These are phyloP conservation scores for Phytophthora europaea DNA, from an alignment of 352 stramenopile species.

Conservation along the genomic window DNA sequence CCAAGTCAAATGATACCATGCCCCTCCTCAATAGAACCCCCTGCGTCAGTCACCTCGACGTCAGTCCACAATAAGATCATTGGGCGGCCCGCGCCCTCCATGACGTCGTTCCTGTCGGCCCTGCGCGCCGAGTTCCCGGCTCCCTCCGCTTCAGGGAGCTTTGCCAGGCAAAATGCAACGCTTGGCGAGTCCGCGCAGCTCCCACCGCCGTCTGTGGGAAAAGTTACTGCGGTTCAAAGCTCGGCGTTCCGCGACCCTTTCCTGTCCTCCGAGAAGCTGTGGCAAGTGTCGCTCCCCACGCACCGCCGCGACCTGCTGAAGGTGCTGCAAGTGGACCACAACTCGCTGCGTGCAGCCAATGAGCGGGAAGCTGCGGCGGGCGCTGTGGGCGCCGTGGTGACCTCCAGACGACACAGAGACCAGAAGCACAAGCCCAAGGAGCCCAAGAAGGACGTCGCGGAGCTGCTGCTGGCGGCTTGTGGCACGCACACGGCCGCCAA, in stretches of 20 bases:
- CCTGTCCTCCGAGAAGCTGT: constrained; percentile 36
- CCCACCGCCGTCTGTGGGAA: background rate
- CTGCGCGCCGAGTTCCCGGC: constrained; percentile 41
- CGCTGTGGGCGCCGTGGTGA: constrained; percentile 63
- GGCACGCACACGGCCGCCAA: constrained; percentile 43
- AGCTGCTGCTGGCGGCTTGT: constrained; percentile 61
- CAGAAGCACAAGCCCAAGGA: constrained; percentile 36
- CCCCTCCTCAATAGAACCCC: constrained; percentile 23
- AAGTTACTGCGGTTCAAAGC: constrained; percentile 14
- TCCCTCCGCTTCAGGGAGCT: background rate
- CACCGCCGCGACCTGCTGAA: constrained; percentile 48
- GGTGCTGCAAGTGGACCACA: constrained; percentile 71
- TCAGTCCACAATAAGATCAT: constrained; percentile 20
- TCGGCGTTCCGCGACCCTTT: constrained; percentile 51
- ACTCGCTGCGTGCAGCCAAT: constrained; percentile 55
- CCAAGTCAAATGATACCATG: constrained; percentile 1
- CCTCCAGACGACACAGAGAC: constrained; percentile 31
- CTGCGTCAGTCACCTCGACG: background rate
- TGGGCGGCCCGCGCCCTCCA: constrained; percentile 9
- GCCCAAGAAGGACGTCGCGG: constrained; percentile 35
- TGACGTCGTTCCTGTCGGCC: constrained; percentile 47
- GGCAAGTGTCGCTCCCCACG: constrained; percentile 38
- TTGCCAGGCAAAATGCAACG: constrained; percentile 12
- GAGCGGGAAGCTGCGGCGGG: constrained; percentile 62
- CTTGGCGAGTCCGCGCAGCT: constrained; percentile 8